Evolutionary conservation across 805 yeast genomes (phyloP).

Genomic region (Candida hungchunana): DNA sequence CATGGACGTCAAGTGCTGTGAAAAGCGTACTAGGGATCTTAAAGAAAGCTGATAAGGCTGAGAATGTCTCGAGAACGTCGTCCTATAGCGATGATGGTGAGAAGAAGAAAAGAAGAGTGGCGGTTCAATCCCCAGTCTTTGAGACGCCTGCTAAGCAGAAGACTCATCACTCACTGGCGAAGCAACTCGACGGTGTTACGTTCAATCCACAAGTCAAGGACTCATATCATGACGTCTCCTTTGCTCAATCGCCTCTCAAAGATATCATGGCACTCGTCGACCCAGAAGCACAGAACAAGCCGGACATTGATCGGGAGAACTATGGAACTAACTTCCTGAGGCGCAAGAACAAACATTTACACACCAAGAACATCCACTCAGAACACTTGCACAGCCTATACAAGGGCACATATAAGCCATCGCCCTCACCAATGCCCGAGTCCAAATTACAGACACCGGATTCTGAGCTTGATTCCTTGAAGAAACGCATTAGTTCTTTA

Average conservation of each 20-base stretch:
- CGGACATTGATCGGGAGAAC: slow-evolving; percentile 16
- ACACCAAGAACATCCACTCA: slow-evolving; percentile 7
- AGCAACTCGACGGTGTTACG: slow-evolving; percentile 3
- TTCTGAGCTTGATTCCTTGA: neutral
- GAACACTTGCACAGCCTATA: slow-evolving; percentile 31
- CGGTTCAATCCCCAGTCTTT: neutral
- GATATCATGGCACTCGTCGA: slow-evolving; percentile 7
- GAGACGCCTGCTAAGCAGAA: slow-evolving; percentile 15
- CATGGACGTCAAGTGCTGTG: neutral
- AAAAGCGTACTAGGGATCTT: no score
- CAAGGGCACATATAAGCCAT: slow-evolving; percentile 33
- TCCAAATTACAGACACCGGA: neutral
- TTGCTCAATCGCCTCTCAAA: slow-evolving; percentile 23
- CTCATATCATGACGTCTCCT: slow-evolving; percentile 16
- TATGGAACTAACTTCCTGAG: slow-evolving; percentile 36
- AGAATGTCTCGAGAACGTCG: no score
- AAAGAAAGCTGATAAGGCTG: no score
- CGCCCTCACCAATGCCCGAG: slow-evolving; percentile 18
- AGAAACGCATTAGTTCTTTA: slow-evolving; percentile 10
- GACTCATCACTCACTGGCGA: slow-evolving; percentile 3
- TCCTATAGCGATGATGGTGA: slow-evolving; percentile 1
- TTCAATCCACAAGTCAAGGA: slow-evolving; percentile 15
- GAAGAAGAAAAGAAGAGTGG: slow-evolving; percentile 7
- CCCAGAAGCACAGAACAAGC: neutral
- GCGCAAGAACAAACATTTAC: neutral